Evolutionary conservation across 345 rosid species (phyloP), one percentile per base, ranked within the genome.

Genomic region (Erucastrum elatum): DNA sequence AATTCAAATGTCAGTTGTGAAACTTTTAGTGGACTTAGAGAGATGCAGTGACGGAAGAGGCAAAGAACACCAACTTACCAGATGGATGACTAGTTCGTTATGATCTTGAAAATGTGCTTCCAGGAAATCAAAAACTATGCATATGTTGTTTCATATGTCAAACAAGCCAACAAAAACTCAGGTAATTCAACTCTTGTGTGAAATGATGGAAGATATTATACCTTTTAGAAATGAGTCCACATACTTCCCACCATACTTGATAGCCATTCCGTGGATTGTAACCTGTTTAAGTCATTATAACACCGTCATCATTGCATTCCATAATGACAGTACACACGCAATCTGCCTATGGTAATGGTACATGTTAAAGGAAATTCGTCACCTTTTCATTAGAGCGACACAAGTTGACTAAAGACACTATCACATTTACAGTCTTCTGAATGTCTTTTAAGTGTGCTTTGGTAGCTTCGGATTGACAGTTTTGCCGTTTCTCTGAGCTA

Each of bases 161-260:
- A 70, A 74, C 61, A 51, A 49, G 63, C 30, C n/a, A 81, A 76
- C 11, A 76, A 17, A 63, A 68, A 26, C 12, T 61, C 27, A 64
- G 44, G 17, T 29, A 12, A 17, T 44, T 25, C 31, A 55, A 16
- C 70, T n/a, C 21, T 34, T 49, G 49, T 51, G 51, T 37, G 71
- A 30, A 39, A 17, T 69, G 80, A 58, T 6, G 64, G 75, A 44
- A 64, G 35, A 6, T 8, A 8, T 26, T 53, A 34, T 85, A 89
- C 98, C 94, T 89, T 91, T 93, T 10, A 90, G 88, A 83, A 93
- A 93, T 34, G 86, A 77, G 71, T 88, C 93, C 29, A 93, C 85
- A 82, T 84, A 93, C 78, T 87, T 93, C 76, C 96, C 96, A 37
- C 98, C 91, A 71, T 85, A 93, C 79, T 93, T 93, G 83, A 93